Conservation (phyloP, 176 grass and related monocot genomes). For the Eragrostis curvula region DNA sequence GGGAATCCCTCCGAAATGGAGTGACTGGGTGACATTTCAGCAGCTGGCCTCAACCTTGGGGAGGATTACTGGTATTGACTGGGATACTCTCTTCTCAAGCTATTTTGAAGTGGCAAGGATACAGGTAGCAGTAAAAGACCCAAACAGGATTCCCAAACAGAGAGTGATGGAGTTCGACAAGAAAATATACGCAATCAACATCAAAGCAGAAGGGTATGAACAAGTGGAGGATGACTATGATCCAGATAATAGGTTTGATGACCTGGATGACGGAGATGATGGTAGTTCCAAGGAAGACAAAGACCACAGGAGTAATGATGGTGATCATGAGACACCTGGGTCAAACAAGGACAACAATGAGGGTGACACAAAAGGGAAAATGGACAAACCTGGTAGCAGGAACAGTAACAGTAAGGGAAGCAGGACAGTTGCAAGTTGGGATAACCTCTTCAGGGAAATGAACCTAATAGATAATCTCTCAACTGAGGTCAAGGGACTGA, state of each 20-base stretch:
- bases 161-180: background rate
- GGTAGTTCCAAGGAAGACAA: rapidly evolving
- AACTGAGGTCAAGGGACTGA: no score
- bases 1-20: background rate
- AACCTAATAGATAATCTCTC: no score
- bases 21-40: background rate
- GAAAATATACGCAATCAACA: background rate
- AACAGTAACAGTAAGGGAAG: no score
- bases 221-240: background rate
- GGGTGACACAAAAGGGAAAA: no score
- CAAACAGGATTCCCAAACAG: background rate
- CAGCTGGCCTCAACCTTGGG: background rate
- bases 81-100: background rate
- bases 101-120: background rate
- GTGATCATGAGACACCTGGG: no score
- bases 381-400: no score
- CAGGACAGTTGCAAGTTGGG: no score
- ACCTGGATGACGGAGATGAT: no score
- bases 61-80: background rate
- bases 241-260: no score
- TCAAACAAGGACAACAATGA: no score
- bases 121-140: background rate
- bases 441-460: no score
- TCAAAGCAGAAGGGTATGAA: background rate
- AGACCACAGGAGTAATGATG: rapidly evolving